Percentiles rank a stretch among this genome's conserved stretches.
Evolutionary conservation across 2,329 filamentous ascomycete species (phyloP).

Genomic region (Trichoderma sp.): DNA sequence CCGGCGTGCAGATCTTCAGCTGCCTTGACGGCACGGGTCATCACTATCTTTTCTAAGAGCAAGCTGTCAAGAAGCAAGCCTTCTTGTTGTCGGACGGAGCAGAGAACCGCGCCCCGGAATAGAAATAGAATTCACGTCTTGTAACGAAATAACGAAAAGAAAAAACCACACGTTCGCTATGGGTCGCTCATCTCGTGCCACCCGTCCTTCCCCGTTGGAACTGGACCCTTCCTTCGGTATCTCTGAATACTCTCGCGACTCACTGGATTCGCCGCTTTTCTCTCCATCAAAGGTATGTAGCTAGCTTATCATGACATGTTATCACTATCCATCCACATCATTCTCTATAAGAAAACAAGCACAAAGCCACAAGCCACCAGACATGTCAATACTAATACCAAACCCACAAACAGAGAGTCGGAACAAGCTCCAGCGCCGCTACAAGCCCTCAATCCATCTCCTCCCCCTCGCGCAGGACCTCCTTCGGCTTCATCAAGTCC

Average conservation of each 20-base stretch:
- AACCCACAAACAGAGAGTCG: conserved; percentile 12
- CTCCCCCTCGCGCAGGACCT: conserved; percentile 28
- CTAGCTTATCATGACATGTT: not conserved
- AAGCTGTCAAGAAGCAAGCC: conserved; percentile 10
- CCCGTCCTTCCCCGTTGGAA: conserved; percentile 14
- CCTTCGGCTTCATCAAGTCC: conserved; percentile 36
- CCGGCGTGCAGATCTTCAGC: conserved; percentile 20
- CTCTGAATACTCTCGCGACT: not conserved
- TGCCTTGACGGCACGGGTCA: conserved; percentile 21
- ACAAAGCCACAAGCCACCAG: not conserved
- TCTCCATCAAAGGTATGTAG: conserved; percentile 14
- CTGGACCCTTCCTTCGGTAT: conserved; percentile 3
- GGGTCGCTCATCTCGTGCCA: conserved; percentile 7
- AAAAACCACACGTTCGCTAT: conserved; percentile 9
- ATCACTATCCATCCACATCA: not conserved
- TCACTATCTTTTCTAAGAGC: conserved; percentile 7
- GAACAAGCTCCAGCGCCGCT: conserved; percentile 5
- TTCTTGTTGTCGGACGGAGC: conserved; percentile 2
- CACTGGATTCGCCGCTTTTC: conserved; percentile 5
- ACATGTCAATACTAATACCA: not conserved
- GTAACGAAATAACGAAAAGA: not conserved
- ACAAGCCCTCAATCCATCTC: conserved; percentile 14
- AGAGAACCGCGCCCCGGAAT: not conserved
- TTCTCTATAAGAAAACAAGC: not conserved
- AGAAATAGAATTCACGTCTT: not conserved